Evolutionary conservation across 805 yeast species (phyloP).

Genomic region (Metschnikowia vanudenii): DNA sequence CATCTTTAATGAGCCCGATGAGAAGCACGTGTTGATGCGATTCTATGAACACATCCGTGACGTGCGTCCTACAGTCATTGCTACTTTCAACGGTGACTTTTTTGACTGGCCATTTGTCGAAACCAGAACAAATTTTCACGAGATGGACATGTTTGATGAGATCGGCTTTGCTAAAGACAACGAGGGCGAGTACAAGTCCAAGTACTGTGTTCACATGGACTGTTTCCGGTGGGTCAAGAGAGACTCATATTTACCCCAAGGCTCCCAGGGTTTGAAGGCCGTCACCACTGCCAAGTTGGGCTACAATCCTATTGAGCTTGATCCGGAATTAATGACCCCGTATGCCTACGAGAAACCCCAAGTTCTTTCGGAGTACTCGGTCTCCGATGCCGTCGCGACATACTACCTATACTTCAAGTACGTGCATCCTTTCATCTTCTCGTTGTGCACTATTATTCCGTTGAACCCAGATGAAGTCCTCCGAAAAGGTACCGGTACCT

Average conservation of each 20-base stretch:
- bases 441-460: constrained; percentile 93
- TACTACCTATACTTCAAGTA: constrained; percentile 93
- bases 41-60: constrained; percentile 92
- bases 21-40: constrained; percentile 64
- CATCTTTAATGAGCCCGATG: constrained; percentile 87
- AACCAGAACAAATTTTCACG: constrained; percentile 79
- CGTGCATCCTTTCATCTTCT: constrained; percentile 94
- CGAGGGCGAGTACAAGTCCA: constrained; percentile 90
- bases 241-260: constrained; percentile 96
- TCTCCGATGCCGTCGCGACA: constrained; percentile 99
- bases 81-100: constrained; percentile 97
- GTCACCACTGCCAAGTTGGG: constrained; percentile 95
- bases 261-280: constrained; percentile 97
- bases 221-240: constrained; percentile 97
- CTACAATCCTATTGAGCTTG: constrained; percentile 93
- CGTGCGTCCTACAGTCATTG: constrained; percentile 90
- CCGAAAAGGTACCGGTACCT: constrained; percentile 96
- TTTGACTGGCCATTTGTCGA: constrained; percentile 99
- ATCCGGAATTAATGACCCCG: constrained; percentile 97
- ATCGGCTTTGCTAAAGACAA: constrained; percentile 89
- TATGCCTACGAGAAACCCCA: constrained; percentile 96
- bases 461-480: constrained; percentile 94
- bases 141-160: constrained; percentile 83
- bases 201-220: constrained; percentile 95
- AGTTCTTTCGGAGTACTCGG: constrained; percentile 90